phyloP scores from a whole-genome alignment of 2,329 filamentous ascomycete species.

The Pestalotiopsis fici region DNA sequence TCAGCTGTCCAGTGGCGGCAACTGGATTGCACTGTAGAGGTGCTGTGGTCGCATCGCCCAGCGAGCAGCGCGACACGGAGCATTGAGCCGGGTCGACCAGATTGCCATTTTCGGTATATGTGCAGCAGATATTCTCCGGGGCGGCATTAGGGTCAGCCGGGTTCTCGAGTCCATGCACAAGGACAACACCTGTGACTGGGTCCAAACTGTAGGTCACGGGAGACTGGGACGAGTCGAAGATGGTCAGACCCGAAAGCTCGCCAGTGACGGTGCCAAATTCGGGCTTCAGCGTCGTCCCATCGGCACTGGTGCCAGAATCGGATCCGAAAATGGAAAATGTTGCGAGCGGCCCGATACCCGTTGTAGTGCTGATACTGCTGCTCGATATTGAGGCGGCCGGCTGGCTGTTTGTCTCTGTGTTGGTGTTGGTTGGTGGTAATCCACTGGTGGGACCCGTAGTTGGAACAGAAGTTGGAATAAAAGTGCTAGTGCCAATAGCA shows the following conservation, averaged over 20 bases:
- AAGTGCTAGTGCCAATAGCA: too few species aligned
- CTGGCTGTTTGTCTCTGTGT: neutral
- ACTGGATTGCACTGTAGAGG: neutral
- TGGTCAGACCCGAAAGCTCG: neutral
- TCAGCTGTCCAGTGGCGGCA: neutral
- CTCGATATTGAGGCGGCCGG: neutral
- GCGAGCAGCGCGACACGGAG: neutral
- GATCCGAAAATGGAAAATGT: neutral
- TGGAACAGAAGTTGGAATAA: neutral
- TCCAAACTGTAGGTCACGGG: neutral
- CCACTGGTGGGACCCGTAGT: neutral
- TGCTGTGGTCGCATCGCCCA: neutral
- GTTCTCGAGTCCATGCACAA: neutral
- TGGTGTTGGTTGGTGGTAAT: neutral
- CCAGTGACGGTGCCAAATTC: neutral
- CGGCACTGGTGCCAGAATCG: neutral
- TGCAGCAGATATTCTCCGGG: neutral
- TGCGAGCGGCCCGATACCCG: neutral
- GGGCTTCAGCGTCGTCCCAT: neutral
- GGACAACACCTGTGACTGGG: neutral
- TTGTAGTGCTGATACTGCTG: neutral
- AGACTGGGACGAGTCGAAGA: neutral
- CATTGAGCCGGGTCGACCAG: neutral
- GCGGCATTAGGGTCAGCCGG: neutral
- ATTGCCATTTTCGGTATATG: neutral